These are phyloP conservation scores for Dryas alaskensis DNA, from an alignment of 306 rosid species.

Conservation along the genomic window DNA sequence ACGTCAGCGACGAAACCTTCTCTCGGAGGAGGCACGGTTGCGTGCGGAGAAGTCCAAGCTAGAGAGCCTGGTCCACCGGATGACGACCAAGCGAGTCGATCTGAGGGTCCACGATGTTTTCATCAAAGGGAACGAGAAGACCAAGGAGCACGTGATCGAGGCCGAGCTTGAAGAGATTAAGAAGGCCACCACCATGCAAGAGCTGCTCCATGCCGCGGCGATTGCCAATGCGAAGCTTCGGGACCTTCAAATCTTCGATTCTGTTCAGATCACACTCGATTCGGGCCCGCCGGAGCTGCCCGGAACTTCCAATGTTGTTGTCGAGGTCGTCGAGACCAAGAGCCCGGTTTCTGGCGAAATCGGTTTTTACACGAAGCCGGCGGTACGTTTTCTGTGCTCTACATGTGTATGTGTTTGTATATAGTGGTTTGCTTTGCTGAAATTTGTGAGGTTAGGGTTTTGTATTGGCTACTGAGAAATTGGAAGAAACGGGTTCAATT, in stretches of 20 bases:
- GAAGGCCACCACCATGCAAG: conserved; percentile 69
- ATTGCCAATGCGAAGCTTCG: conserved; percentile 65
- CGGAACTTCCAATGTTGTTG: conserved; percentile 67
- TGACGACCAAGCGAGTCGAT: conserved; percentile 58
- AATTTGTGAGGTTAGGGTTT: background rate
- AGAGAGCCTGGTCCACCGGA: conserved; percentile 51
- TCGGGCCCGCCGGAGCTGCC: conserved; percentile 86
- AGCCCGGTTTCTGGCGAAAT: conserved; percentile 55
- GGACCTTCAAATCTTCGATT: conserved; percentile 67
- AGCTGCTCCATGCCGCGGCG: conserved; percentile 62
- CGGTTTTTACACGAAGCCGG: conserved; percentile 69
- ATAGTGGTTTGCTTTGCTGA: conserved; percentile 1
- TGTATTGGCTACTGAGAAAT: conserved; percentile 26
- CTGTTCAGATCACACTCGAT: conserved; percentile 65
- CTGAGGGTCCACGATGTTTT: conserved; percentile 84
- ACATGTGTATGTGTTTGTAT: background rate
- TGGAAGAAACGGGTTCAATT: background rate
- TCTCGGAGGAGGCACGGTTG: conserved; percentile 38
- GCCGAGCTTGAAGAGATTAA: conserved; percentile 65
- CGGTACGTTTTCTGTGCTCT: conserved; percentile 48
- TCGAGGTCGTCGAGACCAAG: conserved; percentile 62
- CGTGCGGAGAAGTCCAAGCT: conserved; percentile 49
- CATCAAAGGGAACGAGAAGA: conserved; percentile 76
- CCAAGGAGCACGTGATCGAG: conserved; percentile 78
- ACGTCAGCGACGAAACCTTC: conserved; percentile 22